Evolutionary conservation across 2,329 filamentous ascomycete species (phyloP).

Genomic region (Ustulina deusta): DNA sequence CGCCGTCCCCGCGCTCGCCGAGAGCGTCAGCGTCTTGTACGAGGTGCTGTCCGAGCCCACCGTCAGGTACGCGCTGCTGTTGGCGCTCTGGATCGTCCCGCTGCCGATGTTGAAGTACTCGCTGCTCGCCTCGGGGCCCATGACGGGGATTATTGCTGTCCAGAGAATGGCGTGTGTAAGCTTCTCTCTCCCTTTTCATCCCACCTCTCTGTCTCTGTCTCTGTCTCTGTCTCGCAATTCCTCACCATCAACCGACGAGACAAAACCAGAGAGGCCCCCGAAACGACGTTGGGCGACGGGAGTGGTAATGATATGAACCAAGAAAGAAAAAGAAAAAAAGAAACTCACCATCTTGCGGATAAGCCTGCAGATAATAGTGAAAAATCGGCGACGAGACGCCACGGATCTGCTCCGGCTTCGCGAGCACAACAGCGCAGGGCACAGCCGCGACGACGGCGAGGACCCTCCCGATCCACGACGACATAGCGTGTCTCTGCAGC

Average conservation of each 20-base stretch:
- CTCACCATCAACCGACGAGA: not conserved
- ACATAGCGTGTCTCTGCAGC: conserved; percentile 34
- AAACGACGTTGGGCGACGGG: not conserved
- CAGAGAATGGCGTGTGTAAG: not conserved
- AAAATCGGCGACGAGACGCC: conserved; percentile 63
- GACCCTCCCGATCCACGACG: conserved; percentile 20
- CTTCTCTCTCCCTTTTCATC: not conserved
- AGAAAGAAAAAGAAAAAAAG: conserved; percentile 17
- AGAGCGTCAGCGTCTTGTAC: conserved; percentile 64
- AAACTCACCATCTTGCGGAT: conserved; percentile 55
- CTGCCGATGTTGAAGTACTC: conserved; percentile 62
- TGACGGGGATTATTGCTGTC: conserved; percentile 58
- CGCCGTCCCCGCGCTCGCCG: conserved; percentile 48
- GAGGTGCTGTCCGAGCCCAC: conserved; percentile 60
- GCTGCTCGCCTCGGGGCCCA: conserved; percentile 62
- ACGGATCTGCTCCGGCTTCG: conserved; percentile 63
- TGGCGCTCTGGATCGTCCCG: conserved; percentile 62
- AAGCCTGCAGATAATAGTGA: conserved; percentile 64
- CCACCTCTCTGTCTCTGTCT: not conserved
- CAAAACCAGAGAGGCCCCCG: not conserved
- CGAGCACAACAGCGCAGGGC: conserved; percentile 43
- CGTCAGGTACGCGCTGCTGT: conserved; percentile 62
- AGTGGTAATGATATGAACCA: not conserved
- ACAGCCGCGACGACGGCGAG: conserved; percentile 32
- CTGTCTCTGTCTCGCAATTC: not conserved